Conservation (phyloP, 2,329 filamentous ascomycete species). For the Monosporascus sp. region DNA sequence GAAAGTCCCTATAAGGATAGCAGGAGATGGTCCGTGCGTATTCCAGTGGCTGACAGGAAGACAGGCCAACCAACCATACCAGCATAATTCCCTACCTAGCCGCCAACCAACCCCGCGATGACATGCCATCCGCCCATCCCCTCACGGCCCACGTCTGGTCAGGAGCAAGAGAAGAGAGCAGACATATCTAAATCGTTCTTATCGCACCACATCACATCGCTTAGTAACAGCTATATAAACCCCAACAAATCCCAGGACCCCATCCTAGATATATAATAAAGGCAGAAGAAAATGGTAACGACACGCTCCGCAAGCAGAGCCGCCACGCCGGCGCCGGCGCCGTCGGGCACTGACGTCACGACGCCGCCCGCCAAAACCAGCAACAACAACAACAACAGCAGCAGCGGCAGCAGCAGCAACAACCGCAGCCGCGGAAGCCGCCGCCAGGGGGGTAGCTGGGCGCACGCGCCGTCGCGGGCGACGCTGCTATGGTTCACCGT, state of each 20-base stretch:
- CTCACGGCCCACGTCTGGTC: no score
- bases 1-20: no score
- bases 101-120: no score
- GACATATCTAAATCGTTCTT: no score
- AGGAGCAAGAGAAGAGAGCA: no score
- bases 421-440: background rate
- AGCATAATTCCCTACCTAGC: no score
- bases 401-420: background rate
- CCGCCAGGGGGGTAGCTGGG: slow-evolving; percentile 23
- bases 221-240: background rate
- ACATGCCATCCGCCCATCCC: no score
- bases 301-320: slow-evolving; percentile 22
- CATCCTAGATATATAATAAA: background rate
- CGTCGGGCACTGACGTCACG: background rate
- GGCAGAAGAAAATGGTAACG: slow-evolving; percentile 19
- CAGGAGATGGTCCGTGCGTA: no score
- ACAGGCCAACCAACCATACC: no score
- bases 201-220: no score
- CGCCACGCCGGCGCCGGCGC: slow-evolving; percentile 2
- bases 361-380: background rate
- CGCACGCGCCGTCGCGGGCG: slow-evolving; percentile 38
- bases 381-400: background rate
- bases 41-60: no score
- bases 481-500: slow-evolving; percentile 66
- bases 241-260: background rate